phyloP scores from a whole-genome alignment of 805 yeast species.

The Sugiyamaella floridensis region DNA sequence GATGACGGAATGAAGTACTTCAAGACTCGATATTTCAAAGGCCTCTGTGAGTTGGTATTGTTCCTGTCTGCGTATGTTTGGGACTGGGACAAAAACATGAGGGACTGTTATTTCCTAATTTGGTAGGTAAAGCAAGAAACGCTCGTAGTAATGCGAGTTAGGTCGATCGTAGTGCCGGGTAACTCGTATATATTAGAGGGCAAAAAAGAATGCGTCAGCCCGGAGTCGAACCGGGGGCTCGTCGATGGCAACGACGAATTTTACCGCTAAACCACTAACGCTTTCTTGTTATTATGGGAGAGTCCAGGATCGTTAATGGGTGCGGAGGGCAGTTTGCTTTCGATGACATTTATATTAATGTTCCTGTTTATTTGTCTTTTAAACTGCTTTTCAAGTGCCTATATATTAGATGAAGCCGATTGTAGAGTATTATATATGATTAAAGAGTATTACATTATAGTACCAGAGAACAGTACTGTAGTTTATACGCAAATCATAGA shows the following conservation, averaged over 20 bases:
- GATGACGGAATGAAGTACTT: not conserved
- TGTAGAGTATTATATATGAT: no score
- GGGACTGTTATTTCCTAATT: not conserved
- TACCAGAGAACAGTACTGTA: no score
- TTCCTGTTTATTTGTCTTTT: no score
- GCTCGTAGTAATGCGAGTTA: not conserved
- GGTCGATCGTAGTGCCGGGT: no score
- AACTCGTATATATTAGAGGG: not conserved
- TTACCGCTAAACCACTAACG: slow-evolving; percentile 53
- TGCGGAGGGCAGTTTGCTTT: no score
- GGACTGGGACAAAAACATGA: not conserved
- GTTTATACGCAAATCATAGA: no score
- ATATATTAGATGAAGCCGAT: no score
- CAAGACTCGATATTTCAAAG: not conserved
- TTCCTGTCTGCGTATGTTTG: not conserved
- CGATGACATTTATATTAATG: no score
- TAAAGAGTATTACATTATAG: no score
- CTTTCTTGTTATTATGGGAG: slow-evolving; percentile 13
- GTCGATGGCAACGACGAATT: slow-evolving; percentile 51
- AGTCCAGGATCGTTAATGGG: no score
- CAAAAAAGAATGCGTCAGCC: slow-evolving; percentile 40
- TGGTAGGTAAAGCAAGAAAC: not conserved
- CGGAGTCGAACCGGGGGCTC: slow-evolving; percentile 58
- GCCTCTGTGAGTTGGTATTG: not conserved
- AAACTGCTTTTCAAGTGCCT: no score